phyloP scores from a whole-genome alignment of 306 rosid genomes.

The Acacia confusa region DNA sequence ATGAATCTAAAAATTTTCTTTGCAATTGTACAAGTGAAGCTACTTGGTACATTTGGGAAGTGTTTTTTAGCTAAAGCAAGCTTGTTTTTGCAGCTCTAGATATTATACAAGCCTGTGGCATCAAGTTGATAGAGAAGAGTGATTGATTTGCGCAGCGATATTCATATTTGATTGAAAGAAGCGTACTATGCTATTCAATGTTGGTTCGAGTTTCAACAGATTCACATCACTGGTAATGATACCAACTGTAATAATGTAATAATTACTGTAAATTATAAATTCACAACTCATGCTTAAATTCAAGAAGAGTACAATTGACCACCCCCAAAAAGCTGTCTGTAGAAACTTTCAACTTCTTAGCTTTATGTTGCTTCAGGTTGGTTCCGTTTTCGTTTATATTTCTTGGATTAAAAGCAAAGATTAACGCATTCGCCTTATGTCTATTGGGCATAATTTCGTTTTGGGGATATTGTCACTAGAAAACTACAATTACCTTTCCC shows the following conservation, averaged over 20 bases:
- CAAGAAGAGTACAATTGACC: not conserved
- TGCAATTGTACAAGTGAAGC: not conserved
- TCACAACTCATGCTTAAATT: not conserved
- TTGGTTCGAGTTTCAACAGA: not conserved
- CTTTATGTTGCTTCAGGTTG: not conserved
- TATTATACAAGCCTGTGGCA: constrained; percentile 76
- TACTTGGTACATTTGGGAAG: not conserved
- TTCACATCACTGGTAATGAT: constrained; percentile 13
- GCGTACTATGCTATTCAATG: not conserved
- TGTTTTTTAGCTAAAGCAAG: constrained; percentile 4
- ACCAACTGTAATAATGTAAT: constrained; percentile 6
- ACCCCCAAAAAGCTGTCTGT: not conserved
- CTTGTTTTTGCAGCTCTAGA: constrained; percentile 64
- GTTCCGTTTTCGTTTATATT: not conserved
- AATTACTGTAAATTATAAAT: constrained; percentile 12
- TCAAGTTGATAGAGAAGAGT: constrained; percentile 74
- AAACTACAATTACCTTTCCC: too few relatives aligned
- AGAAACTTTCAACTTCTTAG: not conserved
- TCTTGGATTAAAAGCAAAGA: not conserved
- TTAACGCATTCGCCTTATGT: not conserved
- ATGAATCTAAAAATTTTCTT: not conserved
- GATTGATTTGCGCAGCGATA: constrained; percentile 39
- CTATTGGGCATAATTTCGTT: not conserved
- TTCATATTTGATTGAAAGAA: constrained; percentile 2
- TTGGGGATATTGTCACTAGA: too few relatives aligned